phyloP scores from a whole-genome alignment of 2,329 filamentous ascomycete genomes.

The Aureobasidium lini region DNA sequence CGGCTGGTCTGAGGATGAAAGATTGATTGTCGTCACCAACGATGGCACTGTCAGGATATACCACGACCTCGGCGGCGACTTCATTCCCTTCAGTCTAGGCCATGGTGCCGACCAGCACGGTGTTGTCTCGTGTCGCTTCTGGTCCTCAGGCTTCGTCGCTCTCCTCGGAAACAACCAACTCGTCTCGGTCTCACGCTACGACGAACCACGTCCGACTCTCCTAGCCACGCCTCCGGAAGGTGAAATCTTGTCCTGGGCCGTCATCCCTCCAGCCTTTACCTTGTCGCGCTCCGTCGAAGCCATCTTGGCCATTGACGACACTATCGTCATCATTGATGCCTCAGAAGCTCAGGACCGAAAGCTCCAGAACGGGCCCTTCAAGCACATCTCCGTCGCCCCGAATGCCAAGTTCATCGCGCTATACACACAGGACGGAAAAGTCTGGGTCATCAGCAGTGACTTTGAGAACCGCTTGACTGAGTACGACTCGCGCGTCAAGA shows the following conservation, averaged over 20 bases:
- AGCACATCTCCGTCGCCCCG: constrained; percentile 82
- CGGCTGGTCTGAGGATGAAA: constrained; percentile 95
- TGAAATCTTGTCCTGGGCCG: constrained; percentile 76
- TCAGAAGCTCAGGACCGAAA: constrained; percentile 86
- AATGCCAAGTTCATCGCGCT: constrained; percentile 83
- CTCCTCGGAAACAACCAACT: constrained; percentile 82
- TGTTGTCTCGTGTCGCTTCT: constrained; percentile 85
- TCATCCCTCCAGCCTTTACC: constrained; percentile 81
- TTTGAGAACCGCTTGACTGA: constrained; percentile 90
- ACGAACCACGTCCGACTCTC: constrained; percentile 79
- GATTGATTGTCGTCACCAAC: constrained; percentile 75
- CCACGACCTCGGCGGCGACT: constrained; percentile 86
- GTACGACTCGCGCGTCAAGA: constrained; percentile 80
- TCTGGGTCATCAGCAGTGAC: constrained; percentile 91
- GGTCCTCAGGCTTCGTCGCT: constrained; percentile 85
- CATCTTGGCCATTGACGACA: constrained; percentile 74
- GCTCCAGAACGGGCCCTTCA: constrained; percentile 86
- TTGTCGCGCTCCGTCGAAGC: constrained; percentile 91
- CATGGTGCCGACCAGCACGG: constrained; percentile 81
- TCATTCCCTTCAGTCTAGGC: constrained; percentile 86
- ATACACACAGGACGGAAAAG: constrained; percentile 75
- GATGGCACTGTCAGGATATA: constrained; percentile 90
- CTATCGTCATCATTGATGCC: constrained; percentile 79
- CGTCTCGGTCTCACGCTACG: constrained; percentile 78
- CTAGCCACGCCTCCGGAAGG: constrained; percentile 72